Conservation (phyloP, 2,329 filamentous ascomycete genomes). For the Cladosporium sp. region DNA sequence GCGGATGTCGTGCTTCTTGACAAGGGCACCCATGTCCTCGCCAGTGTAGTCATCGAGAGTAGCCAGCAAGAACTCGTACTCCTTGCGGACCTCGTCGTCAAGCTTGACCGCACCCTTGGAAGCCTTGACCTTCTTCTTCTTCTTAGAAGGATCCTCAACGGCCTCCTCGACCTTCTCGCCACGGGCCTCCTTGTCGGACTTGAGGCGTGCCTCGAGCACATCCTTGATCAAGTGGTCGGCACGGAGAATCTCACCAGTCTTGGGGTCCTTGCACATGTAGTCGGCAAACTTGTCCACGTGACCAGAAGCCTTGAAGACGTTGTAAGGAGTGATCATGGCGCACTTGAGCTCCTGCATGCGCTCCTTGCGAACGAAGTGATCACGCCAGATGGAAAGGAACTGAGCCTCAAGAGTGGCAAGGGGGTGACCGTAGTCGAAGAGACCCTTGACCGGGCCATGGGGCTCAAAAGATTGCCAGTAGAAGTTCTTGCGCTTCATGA, state of each 20-base stretch:
- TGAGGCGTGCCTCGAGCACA: conserved; percentile 81
- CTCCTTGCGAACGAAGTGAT: conserved; percentile 90
- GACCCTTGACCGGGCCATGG: conserved; percentile 59
- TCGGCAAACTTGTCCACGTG: conserved; percentile 98
- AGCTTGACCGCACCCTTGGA: conserved; percentile 72
- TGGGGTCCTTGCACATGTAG: conserved; percentile 91
- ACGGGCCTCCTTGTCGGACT: conserved; percentile 89
- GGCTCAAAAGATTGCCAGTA: conserved; percentile 96
- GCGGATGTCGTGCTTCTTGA: conserved; percentile 87
- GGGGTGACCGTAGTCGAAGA: conserved; percentile 92
- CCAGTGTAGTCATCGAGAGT: conserved; percentile 95
- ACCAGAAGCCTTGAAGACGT: conserved; percentile 87
- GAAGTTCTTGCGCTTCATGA: conserved; percentile 87
- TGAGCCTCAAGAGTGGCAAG: conserved; percentile 85
- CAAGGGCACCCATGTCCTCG: conserved; percentile 80
- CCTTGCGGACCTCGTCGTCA: conserved; percentile 79
- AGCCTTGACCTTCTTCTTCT: conserved; percentile 75
- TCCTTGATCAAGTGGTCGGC: conserved; percentile 97
- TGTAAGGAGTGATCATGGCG: conserved; percentile 88
- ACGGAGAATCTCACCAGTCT: conserved; percentile 93
- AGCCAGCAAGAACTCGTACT: conserved; percentile 89
- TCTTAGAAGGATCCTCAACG: conserved; percentile 80
- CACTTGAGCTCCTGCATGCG: conserved; percentile 96
- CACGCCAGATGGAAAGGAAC: conserved; percentile 85
- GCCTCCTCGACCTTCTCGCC: conserved; percentile 75